Evolutionary conservation across 106 monocot species (phyloP).

Genomic region (Chionographis japonica): DNA sequence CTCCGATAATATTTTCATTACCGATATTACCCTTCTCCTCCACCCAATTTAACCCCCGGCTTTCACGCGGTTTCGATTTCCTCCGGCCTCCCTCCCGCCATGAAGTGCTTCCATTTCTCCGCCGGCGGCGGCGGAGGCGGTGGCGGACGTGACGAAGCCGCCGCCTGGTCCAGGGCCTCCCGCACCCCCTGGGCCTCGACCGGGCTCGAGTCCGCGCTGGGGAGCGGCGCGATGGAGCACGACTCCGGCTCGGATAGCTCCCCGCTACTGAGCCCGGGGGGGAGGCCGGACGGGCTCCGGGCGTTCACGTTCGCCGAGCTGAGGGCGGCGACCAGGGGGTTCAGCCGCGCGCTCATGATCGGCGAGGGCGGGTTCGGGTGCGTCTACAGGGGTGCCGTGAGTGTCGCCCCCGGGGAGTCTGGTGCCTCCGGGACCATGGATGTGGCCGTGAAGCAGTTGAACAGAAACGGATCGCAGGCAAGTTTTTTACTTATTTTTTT

Average conservation of each 20-base stretch:
- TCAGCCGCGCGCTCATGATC: slow-evolving; percentile 39
- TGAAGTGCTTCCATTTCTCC: slow-evolving; percentile 28
- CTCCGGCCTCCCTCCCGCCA: slow-evolving; percentile 1
- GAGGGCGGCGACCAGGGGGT: slow-evolving; percentile 49
- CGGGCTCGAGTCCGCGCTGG: slow-evolving; percentile 18
- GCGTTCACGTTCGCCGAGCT: slow-evolving; percentile 52
- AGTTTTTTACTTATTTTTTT: slow-evolving; percentile 6
- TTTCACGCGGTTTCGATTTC: too few relatives aligned
- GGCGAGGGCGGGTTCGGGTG: slow-evolving; percentile 72
- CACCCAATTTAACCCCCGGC: too few relatives aligned
- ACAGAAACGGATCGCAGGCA: slow-evolving; percentile 51
- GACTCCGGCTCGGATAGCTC: neutral
- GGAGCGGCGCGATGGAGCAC: neutral
- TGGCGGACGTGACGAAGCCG: slow-evolving; percentile 6
- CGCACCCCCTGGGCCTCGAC: slow-evolving; percentile 24
- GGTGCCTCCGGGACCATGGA: slow-evolving; percentile 19
- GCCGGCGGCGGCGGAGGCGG: slow-evolving; percentile 5
- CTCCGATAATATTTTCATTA: too few relatives aligned
- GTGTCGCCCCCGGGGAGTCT: slow-evolving; percentile 3
- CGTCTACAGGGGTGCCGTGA: slow-evolving; percentile 44
- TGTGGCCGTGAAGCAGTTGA: slow-evolving; percentile 63
- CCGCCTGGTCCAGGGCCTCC: neutral
- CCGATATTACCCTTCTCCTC: too few relatives aligned
- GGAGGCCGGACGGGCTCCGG: slow-evolving; percentile 24
- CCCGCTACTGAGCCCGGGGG: neutral